Evolutionary conservation across 148 eudicot species (phyloP).

Genomic region (Chenopodium berlandieri): DNA sequence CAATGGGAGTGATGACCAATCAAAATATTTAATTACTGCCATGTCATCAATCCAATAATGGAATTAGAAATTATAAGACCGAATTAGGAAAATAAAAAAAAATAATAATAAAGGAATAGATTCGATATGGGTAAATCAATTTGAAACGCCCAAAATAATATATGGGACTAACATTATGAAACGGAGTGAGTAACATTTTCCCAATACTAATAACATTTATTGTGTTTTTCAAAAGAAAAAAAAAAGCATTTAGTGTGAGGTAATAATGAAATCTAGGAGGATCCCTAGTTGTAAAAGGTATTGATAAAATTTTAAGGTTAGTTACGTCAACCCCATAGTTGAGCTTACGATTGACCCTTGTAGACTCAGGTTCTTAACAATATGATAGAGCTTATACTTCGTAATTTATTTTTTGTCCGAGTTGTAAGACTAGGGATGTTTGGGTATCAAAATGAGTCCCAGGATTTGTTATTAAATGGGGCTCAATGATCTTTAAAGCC

Average conservation of each 20-base stretch:
- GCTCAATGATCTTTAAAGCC: too few species aligned
- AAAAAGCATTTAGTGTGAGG: constrained; percentile 17
- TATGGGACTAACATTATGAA: too few species aligned
- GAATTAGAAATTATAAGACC: too few species aligned
- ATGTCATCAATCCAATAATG: too few species aligned
- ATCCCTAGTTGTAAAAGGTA: constrained; percentile 18
- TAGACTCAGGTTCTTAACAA: constrained; percentile 28
- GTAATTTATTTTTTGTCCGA: constrained; percentile 31
- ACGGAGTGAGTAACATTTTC: not conserved
- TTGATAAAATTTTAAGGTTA: constrained; percentile 21
- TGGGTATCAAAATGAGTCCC: not conserved
- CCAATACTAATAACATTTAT: constrained; percentile 12
- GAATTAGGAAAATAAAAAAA: too few species aligned
- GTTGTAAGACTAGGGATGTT: constrained; percentile 37
- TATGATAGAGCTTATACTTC: constrained; percentile 34
- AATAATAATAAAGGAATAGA: too few species aligned
- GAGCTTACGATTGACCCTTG: constrained; percentile 26
- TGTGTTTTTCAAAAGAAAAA: too few species aligned
- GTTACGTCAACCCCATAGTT: constrained; percentile 28
- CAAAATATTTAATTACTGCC: too few species aligned
- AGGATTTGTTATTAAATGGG: too few species aligned
- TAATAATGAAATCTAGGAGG: constrained; percentile 19
- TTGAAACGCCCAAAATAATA: too few species aligned
- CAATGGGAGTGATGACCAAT: too few species aligned
- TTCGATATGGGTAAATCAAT: too few species aligned